Conservation (phyloP, 768 basidiomycete species). For the Mycena epipterygia region DNA sequence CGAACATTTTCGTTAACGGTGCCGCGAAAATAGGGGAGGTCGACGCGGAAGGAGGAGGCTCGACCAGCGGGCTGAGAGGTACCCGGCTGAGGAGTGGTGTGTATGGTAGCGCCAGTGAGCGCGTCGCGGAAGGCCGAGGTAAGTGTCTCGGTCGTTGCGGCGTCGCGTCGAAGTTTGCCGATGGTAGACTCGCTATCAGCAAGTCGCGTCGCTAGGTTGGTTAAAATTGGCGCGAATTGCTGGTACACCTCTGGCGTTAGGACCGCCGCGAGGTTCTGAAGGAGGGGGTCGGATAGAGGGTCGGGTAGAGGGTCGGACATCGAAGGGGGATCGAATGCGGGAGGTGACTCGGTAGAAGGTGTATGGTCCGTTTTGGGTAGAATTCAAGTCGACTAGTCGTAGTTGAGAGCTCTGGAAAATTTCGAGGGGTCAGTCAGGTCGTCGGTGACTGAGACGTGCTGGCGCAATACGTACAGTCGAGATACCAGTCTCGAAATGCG, state of each 20-base stretch:
- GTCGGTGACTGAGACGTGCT: background rate
- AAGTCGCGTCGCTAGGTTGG: background rate
- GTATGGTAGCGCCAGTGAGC: background rate
- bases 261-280: background rate
- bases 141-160: background rate
- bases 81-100: conserved; percentile 2
- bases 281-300: background rate
- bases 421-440: background rate
- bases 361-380: conserved; percentile 11
- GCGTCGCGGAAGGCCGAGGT: background rate
- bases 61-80: background rate
- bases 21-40: conserved; percentile 15
- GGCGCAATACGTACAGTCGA: conserved; percentile 14
- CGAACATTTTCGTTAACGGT: conserved; percentile 11
- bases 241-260: conserved; percentile 8
- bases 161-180: background rate
- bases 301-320: conserved; percentile 6
- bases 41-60: conserved; percentile 15
- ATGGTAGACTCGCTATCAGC: background rate
- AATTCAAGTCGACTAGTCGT: conserved; percentile 4
- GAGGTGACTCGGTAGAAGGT: background rate
- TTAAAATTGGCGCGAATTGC: background rate
- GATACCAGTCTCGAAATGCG: conserved; percentile 14
- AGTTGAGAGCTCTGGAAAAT: background rate
- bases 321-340: background rate